These are phyloP conservation scores for Thuja plicata DNA, from an alignment of 83 land plant species.

Conservation along the genomic window DNA sequence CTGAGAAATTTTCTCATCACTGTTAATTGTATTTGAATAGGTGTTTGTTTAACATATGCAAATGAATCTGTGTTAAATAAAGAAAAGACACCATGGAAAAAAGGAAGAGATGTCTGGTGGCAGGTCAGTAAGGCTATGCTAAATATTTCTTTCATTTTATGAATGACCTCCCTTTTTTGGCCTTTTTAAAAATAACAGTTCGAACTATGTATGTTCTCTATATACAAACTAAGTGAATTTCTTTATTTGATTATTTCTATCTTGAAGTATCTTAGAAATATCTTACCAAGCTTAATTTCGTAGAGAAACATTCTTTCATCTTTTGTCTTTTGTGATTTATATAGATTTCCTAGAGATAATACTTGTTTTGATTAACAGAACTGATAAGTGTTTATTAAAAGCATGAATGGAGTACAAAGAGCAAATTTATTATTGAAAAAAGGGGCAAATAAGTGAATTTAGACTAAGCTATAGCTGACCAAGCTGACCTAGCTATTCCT, in stretches of 20 bases:
- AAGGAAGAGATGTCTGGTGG: constrained; percentile 81
- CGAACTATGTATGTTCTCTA: background rate
- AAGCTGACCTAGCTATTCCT: no score
- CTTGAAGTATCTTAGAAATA: background rate
- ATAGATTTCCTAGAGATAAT: background rate
- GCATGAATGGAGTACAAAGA: no score
- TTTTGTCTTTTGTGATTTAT: background rate
- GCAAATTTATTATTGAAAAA: no score
- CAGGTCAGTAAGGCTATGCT: constrained; percentile 42
- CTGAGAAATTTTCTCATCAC: background rate
- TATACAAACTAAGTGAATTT: no score
- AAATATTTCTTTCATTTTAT: background rate
- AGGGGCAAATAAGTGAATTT: no score
- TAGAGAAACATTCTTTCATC: background rate
- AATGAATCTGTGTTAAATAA: constrained; percentile 57
- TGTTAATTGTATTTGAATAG: constrained; percentile 30
- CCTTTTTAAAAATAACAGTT: background rate
- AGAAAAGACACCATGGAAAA: constrained; percentile 63
- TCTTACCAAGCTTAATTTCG: background rate
- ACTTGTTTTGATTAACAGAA: background rate
- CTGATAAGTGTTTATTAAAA: no score
- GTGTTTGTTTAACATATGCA: constrained; percentile 65
- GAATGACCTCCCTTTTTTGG: background rate
- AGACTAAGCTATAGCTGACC: no score
- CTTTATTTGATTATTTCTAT: background rate